Evolutionary conservation across 179 eudicot species (phyloP), one percentile per base, ranked within the genome.

Genomic region (Gypsophila paniculata): DNA sequence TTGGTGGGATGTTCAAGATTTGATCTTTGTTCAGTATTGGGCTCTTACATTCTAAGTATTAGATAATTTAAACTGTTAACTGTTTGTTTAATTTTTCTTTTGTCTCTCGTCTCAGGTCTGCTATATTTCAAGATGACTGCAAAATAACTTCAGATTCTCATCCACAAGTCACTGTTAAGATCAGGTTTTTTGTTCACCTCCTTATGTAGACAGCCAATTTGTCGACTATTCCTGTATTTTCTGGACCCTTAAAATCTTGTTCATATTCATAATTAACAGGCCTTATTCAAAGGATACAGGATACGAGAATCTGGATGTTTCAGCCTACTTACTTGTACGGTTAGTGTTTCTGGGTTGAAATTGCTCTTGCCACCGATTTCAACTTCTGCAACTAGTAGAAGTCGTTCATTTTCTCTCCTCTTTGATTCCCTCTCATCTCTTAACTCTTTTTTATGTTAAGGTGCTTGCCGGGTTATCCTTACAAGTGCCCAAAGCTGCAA

Each of bases 41-140:
- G n/a, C n/a, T 29, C 4, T 29, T 4, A 29, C 34, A 29, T 29
- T 29, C 34, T 29, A 1, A 1, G 34, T 29, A 29, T 6, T 42
- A 42, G 46, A 42, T 42, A 42, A 12, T 12, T 5, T 57, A 51
- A 32, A 21, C 26, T 74, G 21, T 46, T 55, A 22, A 69, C 64
- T 74, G 54, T 73, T 48, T 51, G 67, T 19, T 61, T 74, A 53
- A 18, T 81, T 46, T 19, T 77, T 42, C 51, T 78, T 48, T 72
- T 67, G 73, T 80, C 69, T 66, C 80, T 73, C 71, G 72, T 78
- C 69, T 69, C 82, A 93, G 98, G 88, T 84, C 93, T 79, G 97
- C 97, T 13, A 95, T 95, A 85, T 95, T 95, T 83, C 96, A 90
- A 82, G 96, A 95, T 1, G 99, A 95, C 79, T 92, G 95, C 74